Base-by-base conservation (phyloP, 2,329 filamentous ascomycete species). In the Colletotrichum sp. region DNA sequence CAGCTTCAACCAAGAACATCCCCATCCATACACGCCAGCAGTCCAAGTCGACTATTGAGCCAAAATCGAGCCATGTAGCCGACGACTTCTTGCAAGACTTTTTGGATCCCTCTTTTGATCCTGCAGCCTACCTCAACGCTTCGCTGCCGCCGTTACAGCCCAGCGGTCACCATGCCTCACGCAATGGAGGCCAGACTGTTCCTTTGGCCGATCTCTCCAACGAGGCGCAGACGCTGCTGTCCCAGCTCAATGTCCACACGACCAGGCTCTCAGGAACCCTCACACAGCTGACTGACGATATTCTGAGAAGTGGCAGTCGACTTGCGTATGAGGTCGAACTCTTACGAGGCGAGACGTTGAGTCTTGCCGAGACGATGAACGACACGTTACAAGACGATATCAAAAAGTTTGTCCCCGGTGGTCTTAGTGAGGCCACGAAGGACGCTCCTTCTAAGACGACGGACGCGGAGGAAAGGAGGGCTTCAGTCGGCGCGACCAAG, bases 321-420 rank as follows among this genome's bases (percentile, higher is more conserved):
- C 87, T 99, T 73, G 95, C 96, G 24, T 99, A 99, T 82, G 95
- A 99, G 85, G 96, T 99, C 24, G 96, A 99, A 84, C 91, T 99
- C 21, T 85, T 99, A 65, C 92, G 96, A n/a, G 96, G 96, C 77
- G 96, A 98, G 85, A 94, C 95, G 4, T 86, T 96, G 63, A 90
- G 94, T n/a, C 87, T 98, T 43, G 92, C 93, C 1, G 96, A 98
- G 82, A 90, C 93, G 3, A 87, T 99, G 79, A 92, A 92, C 7
- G 94, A 96, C 78, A 91, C 90, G 0, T 85, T 98, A 59, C 91
- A 91, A 63, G 89, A 92, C 6, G 94, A 98, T 79, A 92, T 98
- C 36, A 86, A 87, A 77, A 92, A 92, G 76, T 96, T 98, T 82
- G 89, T 95, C 1, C 93, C 93, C 0, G 85, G 84, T 8, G 89